Conservation (phyloP, 352 stramenopile genomes). For the Globisporangium abappressorium region DNA sequence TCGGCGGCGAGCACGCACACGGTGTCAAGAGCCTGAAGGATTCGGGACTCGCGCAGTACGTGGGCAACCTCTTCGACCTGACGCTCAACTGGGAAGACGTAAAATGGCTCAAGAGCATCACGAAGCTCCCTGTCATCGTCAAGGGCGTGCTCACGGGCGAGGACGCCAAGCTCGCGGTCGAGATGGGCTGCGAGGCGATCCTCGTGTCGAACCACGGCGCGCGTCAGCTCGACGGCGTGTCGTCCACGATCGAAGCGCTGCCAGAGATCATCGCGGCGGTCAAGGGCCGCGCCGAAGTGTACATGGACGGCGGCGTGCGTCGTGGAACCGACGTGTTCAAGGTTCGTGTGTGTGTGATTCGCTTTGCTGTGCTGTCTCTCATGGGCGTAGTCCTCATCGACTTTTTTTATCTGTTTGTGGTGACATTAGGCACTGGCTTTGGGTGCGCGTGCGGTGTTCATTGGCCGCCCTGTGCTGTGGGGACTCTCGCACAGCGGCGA, state of each 20-base stretch:
- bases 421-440: slow-evolving; percentile 85
- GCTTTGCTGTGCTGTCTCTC: neutral
- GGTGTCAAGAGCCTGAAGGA: slow-evolving; percentile 51
- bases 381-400: neutral
- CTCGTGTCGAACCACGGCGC: slow-evolving; percentile 95
- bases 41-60: slow-evolving; percentile 50
- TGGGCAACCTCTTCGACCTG: slow-evolving; percentile 89
- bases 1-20: slow-evolving; percentile 61
- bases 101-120: slow-evolving; percentile 90
- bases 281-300: slow-evolving; percentile 81
- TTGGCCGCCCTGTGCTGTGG: slow-evolving; percentile 95
- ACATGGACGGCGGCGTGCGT: slow-evolving; percentile 93
- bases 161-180: slow-evolving; percentile 88
- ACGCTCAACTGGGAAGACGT: slow-evolving; percentile 94
- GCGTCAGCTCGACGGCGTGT: slow-evolving; percentile 88
- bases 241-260: slow-evolving; percentile 90
- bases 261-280: slow-evolving; percentile 89
- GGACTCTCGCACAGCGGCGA: slow-evolving; percentile 89
- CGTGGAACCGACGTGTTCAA: slow-evolving; percentile 96
- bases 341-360: slow-evolving; percentile 29
- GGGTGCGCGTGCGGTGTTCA: slow-evolving; percentile 92
- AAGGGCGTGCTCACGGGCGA: slow-evolving; percentile 94
- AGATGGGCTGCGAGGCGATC: slow-evolving; percentile 90
- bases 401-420: neutral
- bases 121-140: slow-evolving; percentile 88